Evolutionary conservation across 768 basidiomycete species (phyloP).

Genomic region (Cystoderma amianthinum): DNA sequence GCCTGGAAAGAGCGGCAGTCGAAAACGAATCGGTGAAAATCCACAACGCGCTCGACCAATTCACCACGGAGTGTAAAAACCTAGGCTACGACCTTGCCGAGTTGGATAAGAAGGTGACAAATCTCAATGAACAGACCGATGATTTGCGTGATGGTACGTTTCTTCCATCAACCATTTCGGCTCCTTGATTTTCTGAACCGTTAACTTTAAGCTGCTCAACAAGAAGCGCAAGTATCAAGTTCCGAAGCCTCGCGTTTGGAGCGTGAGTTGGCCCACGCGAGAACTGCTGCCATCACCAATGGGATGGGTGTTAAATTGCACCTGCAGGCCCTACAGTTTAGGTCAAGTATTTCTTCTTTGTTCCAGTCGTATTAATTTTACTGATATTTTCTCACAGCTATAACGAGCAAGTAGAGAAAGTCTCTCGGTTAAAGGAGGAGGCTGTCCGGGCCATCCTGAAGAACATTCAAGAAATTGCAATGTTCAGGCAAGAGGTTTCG

Average conservation of each 20-base stretch:
- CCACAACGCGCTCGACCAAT: conserved; percentile 77
- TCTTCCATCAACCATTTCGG: neutral
- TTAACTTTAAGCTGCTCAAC: conserved; percentile 55
- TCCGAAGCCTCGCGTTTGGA: conserved; percentile 55
- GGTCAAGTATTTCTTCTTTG: conserved; percentile 31
- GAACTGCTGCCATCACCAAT: conserved; percentile 59
- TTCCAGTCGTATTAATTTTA: neutral
- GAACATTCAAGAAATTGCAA: conserved; percentile 77
- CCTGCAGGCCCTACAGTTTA: conserved; percentile 61
- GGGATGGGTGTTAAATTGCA: conserved; percentile 69
- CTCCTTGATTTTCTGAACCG: neutral
- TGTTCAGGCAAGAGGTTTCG: conserved; percentile 76
- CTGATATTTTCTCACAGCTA: conserved; percentile 36
- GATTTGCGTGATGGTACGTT: conserved; percentile 62
- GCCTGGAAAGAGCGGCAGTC: conserved; percentile 59
- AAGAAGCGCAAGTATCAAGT: conserved; percentile 53
- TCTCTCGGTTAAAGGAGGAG: conserved; percentile 68
- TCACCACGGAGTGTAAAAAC: conserved; percentile 73
- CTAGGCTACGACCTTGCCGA: conserved; percentile 72
- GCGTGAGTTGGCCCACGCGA: conserved; percentile 59
- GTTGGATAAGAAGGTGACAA: conserved; percentile 65
- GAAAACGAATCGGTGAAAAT: conserved; percentile 76
- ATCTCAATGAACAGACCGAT: conserved; percentile 69
- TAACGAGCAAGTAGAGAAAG: conserved; percentile 73
- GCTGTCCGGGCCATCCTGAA: conserved; percentile 77